Conservation (phyloP, 164 flowering plant genomes). For the Kalanchoe fedtschenkoi region DNA sequence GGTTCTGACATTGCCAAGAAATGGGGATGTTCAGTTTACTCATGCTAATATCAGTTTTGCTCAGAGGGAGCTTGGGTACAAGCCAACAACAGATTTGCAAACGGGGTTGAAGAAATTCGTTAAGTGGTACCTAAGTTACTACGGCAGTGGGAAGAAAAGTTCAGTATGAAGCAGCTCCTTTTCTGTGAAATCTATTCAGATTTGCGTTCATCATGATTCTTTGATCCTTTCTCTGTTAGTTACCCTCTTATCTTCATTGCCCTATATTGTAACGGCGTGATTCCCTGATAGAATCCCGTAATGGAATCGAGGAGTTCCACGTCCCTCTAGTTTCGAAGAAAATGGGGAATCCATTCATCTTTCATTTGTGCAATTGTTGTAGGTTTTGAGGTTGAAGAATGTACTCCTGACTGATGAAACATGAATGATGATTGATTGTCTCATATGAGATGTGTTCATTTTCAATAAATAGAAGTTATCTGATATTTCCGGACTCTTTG, state of each 20-base stretch:
- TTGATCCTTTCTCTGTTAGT: neutral
- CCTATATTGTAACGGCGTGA: neutral
- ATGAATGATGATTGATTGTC: neutral
- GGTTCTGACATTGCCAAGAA: slow-evolving; percentile 72
- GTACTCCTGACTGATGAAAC: neutral
- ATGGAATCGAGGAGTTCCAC: neutral
- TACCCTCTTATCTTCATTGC: neutral
- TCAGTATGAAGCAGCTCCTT: slow-evolving; percentile 19
- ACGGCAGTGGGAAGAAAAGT: slow-evolving; percentile 52
- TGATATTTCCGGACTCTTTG: no score
- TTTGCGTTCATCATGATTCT: neutral
- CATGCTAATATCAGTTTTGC: slow-evolving; percentile 87
- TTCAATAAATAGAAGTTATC: neutral
- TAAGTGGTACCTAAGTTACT: slow-evolving; percentile 59
- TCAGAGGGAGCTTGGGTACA: slow-evolving; percentile 68
- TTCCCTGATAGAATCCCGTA: neutral
- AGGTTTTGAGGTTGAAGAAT: neutral
- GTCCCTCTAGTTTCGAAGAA: neutral
- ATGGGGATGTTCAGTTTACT: slow-evolving; percentile 88
- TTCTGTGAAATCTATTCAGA: slow-evolving; percentile 6
- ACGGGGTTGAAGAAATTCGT: slow-evolving; percentile 84
- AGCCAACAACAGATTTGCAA: slow-evolving; percentile 82
- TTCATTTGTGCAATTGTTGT: neutral
- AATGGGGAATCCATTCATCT: neutral
- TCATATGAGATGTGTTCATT: neutral